Conservation (phyloP, 768 basidiomycete species). For the Suillus hirtellus region DNA sequence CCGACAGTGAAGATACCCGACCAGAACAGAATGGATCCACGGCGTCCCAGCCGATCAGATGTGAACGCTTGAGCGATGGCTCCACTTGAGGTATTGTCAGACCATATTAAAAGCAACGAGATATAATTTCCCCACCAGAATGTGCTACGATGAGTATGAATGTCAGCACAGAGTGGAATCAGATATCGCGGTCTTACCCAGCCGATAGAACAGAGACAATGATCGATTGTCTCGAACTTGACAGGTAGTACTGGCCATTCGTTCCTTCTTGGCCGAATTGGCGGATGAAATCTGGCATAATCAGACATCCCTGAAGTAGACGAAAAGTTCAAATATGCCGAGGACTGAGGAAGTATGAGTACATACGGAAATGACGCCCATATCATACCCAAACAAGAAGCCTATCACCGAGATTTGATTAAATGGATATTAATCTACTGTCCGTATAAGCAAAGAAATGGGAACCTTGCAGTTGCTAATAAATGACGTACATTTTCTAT, state of each 20-base stretch:
- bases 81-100: constrained; percentile 41
- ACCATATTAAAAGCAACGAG: background rate
- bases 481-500: constrained; percentile 1
- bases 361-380: constrained; percentile 72
- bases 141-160: constrained; percentile 32
- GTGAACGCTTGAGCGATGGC: constrained; percentile 74
- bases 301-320: constrained; percentile 63
- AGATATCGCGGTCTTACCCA: constrained; percentile 41
- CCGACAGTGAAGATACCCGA: constrained; percentile 70
- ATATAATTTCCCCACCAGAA: constrained; percentile 44
- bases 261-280: constrained; percentile 60
- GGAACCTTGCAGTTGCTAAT: constrained; percentile 5
- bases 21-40: constrained; percentile 77
- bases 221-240: constrained; percentile 67
- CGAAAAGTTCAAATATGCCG: constrained; percentile 6
- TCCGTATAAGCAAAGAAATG: constrained; percentile 2
- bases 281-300: constrained; percentile 74
- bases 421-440: background rate
- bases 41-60: constrained; percentile 69
- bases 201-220: constrained; percentile 80
- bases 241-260: constrained; percentile 51
- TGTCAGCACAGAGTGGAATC: background rate
- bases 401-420: constrained; percentile 33
- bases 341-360: background rate
- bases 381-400: constrained; percentile 74